These are phyloP conservation scores for Ganoderma sp. DNA, from an alignment of 1,284 basidiomycete genomes.

Conservation along the genomic window DNA sequence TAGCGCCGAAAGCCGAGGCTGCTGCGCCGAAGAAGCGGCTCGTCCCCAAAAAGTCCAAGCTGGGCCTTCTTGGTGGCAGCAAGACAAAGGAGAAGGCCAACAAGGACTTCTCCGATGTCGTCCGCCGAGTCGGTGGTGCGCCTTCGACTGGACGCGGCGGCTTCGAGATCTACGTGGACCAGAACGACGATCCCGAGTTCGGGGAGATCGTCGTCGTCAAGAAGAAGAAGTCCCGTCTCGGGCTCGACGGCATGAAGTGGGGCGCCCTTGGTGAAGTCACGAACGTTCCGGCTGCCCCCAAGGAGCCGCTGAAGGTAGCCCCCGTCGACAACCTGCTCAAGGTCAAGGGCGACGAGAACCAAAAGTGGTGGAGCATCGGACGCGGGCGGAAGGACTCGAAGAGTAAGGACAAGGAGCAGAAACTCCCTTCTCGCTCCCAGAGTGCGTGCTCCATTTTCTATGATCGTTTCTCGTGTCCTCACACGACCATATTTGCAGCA, in stretches of 20 bases:
- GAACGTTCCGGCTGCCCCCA: constrained; percentile 50
- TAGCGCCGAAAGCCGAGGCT: constrained; percentile 41
- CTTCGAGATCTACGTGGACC: constrained; percentile 79
- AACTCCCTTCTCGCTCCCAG: constrained; percentile 49
- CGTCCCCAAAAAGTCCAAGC: constrained; percentile 78
- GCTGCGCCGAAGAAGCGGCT: constrained; percentile 55
- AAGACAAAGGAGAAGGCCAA: constrained; percentile 42
- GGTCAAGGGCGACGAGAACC: constrained; percentile 63
- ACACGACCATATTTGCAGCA: constrained; percentile 40
- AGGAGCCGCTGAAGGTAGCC: constrained; percentile 37
- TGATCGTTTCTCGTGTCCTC: not conserved
- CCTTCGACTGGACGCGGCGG: constrained; percentile 52
- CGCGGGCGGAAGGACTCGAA: constrained; percentile 68
- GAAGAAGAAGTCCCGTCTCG: constrained; percentile 76
- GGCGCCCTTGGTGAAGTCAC: constrained; percentile 61
- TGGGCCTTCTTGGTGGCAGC: constrained; percentile 54
- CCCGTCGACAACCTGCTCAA: constrained; percentile 43
- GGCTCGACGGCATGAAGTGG: constrained; percentile 68
- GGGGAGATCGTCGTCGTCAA: constrained; percentile 76
- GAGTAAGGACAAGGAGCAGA: constrained; percentile 50
- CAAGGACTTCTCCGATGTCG: constrained; percentile 66
- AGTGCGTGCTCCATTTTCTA: constrained; percentile 44
- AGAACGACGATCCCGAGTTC: constrained; percentile 64
- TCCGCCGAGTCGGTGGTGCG: constrained; percentile 58
- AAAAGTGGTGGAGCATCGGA: constrained; percentile 82